These are phyloP conservation scores for Wickerhamiella shivajii DNA, from an alignment of 805 yeast genomes.

Conservation along the genomic window DNA sequence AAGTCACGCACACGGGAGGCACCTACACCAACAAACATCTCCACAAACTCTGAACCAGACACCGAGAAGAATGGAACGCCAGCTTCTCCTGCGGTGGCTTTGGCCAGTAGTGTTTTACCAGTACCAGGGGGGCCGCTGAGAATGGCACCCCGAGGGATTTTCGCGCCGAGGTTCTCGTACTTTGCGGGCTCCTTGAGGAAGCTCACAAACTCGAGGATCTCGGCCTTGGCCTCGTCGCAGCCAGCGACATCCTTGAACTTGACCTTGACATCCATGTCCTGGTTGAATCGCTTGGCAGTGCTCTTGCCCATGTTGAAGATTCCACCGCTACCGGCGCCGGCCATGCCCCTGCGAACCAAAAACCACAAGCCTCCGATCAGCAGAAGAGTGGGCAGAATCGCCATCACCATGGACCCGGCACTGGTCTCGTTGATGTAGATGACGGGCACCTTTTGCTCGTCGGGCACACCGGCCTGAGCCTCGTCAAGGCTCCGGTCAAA, in stretches of 20 bases:
- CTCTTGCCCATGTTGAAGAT: slow-evolving; percentile 76
- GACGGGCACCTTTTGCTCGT: slow-evolving; percentile 63
- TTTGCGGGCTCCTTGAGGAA: slow-evolving; percentile 81
- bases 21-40: slow-evolving; percentile 99
- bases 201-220: slow-evolving; percentile 93
- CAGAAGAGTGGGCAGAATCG: slow-evolving; percentile 76
- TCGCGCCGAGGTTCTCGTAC: slow-evolving; percentile 88
- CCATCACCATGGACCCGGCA: slow-evolving; percentile 44
- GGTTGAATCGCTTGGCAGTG: slow-evolving; percentile 80
- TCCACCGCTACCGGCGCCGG: slow-evolving; percentile 61
- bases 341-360: slow-evolving; percentile 51
- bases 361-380: slow-evolving; percentile 82
- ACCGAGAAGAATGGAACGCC: slow-evolving; percentile 94
- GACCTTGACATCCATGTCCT: slow-evolving; percentile 78
- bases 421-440: slow-evolving; percentile 61
- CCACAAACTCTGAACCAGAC: slow-evolving; percentile 94
- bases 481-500: slow-evolving; percentile 69
- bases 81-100: slow-evolving; percentile 99
- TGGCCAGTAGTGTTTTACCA: slow-evolving; percentile 92
- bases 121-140: slow-evolving; percentile 98
- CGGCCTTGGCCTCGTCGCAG: slow-evolving; percentile 90
- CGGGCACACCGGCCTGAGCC: slow-evolving; percentile 49
- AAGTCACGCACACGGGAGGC: slow-evolving; percentile 95
- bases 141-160: slow-evolving; percentile 96
- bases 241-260: slow-evolving; percentile 95